Evolutionary conservation across 176 grass and related monocot species (phyloP).

Genomic region (Thalia dealbata): DNA sequence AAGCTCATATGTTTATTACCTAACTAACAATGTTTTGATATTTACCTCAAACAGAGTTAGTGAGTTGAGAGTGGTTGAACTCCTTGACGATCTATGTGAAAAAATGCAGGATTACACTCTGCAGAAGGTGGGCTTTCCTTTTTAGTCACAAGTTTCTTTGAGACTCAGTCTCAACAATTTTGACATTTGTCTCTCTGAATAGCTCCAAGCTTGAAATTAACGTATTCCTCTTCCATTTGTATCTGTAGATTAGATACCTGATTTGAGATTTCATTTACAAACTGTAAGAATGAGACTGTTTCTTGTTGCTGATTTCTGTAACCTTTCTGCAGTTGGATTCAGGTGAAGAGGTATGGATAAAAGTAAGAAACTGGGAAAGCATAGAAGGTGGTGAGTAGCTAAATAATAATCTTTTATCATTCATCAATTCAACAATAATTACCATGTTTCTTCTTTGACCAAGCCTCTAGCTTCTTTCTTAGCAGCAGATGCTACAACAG

Average conservation of each 20-base stretch:
- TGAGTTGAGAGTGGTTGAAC: constrained; percentile 85
- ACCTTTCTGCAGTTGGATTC: constrained; percentile 57
- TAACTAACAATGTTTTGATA: constrained; percentile 17
- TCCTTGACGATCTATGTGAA: constrained; percentile 88
- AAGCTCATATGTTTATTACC: neutral
- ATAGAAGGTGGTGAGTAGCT: constrained; percentile 49
- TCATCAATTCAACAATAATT: neutral
- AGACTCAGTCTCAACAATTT: neutral
- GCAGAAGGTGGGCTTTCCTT: constrained; percentile 38
- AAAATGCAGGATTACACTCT: constrained; percentile 96
- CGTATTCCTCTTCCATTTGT: neutral
- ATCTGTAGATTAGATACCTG: neutral
- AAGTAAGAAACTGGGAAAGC: constrained; percentile 64
- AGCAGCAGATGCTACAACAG: neutral
- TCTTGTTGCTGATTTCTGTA: neutral
- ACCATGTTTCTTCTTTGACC: neutral
- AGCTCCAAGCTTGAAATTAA: neutral
- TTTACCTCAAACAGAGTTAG: constrained; percentile 49
- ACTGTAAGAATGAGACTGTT: neutral
- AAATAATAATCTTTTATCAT: neutral
- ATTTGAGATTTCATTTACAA: neutral
- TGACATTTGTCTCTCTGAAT: neutral
- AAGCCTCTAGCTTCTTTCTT: neutral
- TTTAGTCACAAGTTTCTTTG: neutral
- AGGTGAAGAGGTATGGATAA: constrained; percentile 57